phyloP scores from a whole-genome alignment of 305 asterid genomes.

The Fraxinus ornus region DNA sequence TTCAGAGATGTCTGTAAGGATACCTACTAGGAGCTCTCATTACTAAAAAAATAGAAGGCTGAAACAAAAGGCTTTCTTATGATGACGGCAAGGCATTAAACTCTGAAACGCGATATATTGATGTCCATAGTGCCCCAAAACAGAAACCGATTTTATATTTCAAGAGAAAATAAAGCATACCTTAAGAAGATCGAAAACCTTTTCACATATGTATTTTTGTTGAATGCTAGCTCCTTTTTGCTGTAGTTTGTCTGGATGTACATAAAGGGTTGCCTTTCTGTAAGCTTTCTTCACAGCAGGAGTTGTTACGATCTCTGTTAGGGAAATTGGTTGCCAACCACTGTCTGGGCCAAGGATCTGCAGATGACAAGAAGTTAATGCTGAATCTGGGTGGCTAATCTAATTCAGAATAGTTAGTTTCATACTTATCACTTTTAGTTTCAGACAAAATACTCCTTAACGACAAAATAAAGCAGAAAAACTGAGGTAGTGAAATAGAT shows the following conservation, averaged over 20 bases:
- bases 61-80: background rate
- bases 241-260: slow-evolving; percentile 94
- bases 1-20: background rate
- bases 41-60: background rate
- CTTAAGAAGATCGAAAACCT: slow-evolving; percentile 93
- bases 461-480: background rate
- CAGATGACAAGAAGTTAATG: slow-evolving; percentile 15
- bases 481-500: background rate
- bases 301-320: slow-evolving; percentile 74
- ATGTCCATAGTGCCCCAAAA: slow-evolving; percentile 1
- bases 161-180: slow-evolving; percentile 33
- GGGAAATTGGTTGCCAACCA: slow-evolving; percentile 82
- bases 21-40: background rate
- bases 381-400: background rate
- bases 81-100: background rate
- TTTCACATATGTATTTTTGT: slow-evolving; percentile 88
- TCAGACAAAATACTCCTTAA: background rate
- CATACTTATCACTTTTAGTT: background rate
- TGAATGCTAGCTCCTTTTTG: slow-evolving; percentile 89
- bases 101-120: background rate
- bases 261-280: slow-evolving; percentile 89
- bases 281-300: slow-evolving; percentile 87
- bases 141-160: background rate
- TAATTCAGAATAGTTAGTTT: background rate
- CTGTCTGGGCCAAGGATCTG: slow-evolving; percentile 88